A percentile compares a stretch with the other conserved stretches of the same genome.
These are phyloP conservation scores for Mucor racemosus DNA, from an alignment of 371 early-diverging fungal species.

Conservation along the genomic window DNA sequence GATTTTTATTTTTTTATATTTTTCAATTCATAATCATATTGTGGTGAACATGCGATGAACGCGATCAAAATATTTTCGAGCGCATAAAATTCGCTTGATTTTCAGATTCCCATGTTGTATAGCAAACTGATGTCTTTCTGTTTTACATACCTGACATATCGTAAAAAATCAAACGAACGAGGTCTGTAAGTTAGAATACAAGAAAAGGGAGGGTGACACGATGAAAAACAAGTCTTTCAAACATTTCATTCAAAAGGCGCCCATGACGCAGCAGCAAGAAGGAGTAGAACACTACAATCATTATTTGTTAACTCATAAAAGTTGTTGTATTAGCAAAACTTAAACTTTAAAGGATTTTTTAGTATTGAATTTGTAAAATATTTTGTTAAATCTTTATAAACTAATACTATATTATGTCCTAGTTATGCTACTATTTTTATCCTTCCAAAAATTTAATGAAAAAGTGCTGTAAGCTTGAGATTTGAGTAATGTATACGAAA, in stretches of 20 bases:
- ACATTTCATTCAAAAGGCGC: constrained; percentile 2
- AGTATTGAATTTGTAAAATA: too few relatives aligned
- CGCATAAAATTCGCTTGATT: neutral
- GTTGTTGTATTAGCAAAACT: neutral
- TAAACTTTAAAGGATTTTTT: too few relatives aligned
- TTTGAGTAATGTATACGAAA: too few relatives aligned
- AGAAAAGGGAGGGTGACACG: neutral
- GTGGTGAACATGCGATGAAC: neutral
- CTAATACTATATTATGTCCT: too few relatives aligned
- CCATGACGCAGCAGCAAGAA: neutral
- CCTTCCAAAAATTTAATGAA: too few relatives aligned
- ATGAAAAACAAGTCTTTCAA: neutral
- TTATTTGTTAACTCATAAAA: too few relatives aligned
- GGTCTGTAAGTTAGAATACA: neutral
- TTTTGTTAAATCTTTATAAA: too few relatives aligned
- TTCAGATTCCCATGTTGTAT: neutral
- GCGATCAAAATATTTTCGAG: neutral
- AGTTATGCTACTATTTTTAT: too few relatives aligned
- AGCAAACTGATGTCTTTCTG: neutral
- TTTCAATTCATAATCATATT: too few relatives aligned
- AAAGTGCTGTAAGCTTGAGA: too few relatives aligned
- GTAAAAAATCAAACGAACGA: neutral
- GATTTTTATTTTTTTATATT: neutral
- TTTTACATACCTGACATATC: constrained; percentile 2
- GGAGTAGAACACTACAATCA: too few relatives aligned